These are phyloP conservation scores for Microbotryum scabiosae DNA, from an alignment of 1,284 basidiomycete genomes.

Conservation along the genomic window DNA sequence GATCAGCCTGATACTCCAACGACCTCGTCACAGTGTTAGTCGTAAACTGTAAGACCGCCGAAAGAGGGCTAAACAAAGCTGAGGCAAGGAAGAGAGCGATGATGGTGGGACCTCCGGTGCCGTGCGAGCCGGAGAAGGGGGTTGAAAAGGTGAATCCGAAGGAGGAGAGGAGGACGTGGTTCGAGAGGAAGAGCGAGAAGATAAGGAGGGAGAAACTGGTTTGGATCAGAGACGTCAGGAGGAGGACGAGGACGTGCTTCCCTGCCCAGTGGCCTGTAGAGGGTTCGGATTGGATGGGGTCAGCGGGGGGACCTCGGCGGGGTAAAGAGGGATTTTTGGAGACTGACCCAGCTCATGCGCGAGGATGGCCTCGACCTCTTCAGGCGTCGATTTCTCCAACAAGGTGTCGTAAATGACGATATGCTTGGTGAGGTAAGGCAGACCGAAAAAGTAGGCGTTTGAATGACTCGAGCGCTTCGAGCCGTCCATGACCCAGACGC, in stretches of 20 bases:
- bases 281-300: constrained; percentile 11
- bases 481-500: constrained; percentile 93
- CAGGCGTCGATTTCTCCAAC: constrained; percentile 76
- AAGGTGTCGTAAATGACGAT: constrained; percentile 94
- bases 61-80: constrained; percentile 75
- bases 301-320: neutral
- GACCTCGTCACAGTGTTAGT: constrained; percentile 72
- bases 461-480: constrained; percentile 69
- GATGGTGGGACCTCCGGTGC: constrained; percentile 57
- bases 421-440: constrained; percentile 79
- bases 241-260: constrained; percentile 75
- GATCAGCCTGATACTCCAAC: constrained; percentile 86
- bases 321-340: too few relatives aligned
- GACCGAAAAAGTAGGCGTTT: constrained; percentile 61
- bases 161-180: constrained; percentile 68
- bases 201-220: constrained; percentile 74
- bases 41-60: constrained; percentile 63
- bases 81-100: constrained; percentile 81
- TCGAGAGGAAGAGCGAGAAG: constrained; percentile 86
- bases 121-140: neutral
- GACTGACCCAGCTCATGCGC: constrained; percentile 27
- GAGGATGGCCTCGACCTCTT: constrained; percentile 79
- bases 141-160: constrained; percentile 67
- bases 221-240: constrained; percentile 76
- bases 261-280: constrained; percentile 95